Evolutionary conservation across 345 rosid species (phyloP), one percentile per base, ranked within the genome.

Genomic region (Pelargonium nanum): DNA sequence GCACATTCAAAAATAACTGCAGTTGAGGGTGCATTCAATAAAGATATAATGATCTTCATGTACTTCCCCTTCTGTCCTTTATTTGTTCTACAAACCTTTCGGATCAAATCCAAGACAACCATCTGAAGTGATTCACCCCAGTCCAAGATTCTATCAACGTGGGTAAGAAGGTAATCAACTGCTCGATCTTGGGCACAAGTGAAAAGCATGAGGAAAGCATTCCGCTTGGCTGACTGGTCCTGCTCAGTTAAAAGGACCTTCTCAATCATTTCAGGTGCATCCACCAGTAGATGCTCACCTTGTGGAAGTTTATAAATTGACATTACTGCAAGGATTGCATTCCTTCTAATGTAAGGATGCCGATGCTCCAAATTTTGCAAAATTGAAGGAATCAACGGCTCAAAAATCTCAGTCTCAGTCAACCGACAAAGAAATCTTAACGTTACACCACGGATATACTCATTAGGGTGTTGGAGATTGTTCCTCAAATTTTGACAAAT

Each of bases 391-490:
- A 83, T 85, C 65, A 87, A 62, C 10, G 91, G 91, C 74, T 85
- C 91, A 40, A 85, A 74, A 22, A 85, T 77, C 62, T 85, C 91
- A 32, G 83, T 74, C 76, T 85, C 91, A 26, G 75, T 83, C 72
- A 85, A 45, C 56, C 88, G 88, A 71, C 91, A 85, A 56, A 85
- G 81, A 75, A 82, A 85, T 79, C 91, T 77, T 73, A 85, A 65
- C 0, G 91, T 85, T 65, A 69, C 91, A 51, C 96, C 96, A 55
- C 96, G 89, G 52, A 92, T 86, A 67, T 92, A 89, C 77, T 89
- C 98, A 62, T 92, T 92, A 0, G 96, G 93, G 67, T 86, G 95
- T 79, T 92, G 96, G 72, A 92, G 98, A 76, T 92, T 86, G 83
- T 92, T 92, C 76, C 88, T 75, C 68, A 92, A 74, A 65, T 87